Evolutionary conservation across 805 yeast genomes (phyloP).

Genomic region (Starmera dryadoides): DNA sequence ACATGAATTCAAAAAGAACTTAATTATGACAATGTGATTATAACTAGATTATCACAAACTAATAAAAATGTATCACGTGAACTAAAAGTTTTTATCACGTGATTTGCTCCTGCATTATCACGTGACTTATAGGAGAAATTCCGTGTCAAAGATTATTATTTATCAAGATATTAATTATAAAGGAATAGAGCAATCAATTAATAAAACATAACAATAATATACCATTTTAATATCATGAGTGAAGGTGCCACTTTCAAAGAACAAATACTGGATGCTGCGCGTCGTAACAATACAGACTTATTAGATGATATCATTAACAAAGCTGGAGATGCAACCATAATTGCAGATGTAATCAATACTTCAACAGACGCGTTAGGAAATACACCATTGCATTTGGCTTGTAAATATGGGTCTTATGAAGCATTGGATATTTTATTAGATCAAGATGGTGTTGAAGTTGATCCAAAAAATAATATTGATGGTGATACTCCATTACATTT

Average conservation of each 20-base stretch:
- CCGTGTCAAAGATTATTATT: too few relatives aligned
- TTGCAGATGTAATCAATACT: slow-evolving; percentile 52
- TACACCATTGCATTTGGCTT: slow-evolving; percentile 75
- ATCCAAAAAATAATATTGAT: slow-evolving; percentile 62
- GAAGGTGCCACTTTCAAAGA: slow-evolving; percentile 75
- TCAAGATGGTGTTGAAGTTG: slow-evolving; percentile 85
- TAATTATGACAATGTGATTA: too few relatives aligned
- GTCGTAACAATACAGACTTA: slow-evolving; percentile 82
- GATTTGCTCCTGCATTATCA: too few relatives aligned
- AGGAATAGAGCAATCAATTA: too few relatives aligned
- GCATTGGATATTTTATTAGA: slow-evolving; percentile 77
- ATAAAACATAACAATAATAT: too few relatives aligned
- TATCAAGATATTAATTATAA: too few relatives aligned
- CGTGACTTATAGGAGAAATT: too few relatives aligned
- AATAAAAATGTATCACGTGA: too few relatives aligned
- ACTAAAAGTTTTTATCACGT: too few relatives aligned
- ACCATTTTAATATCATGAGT: too few relatives aligned
- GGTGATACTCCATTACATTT: slow-evolving; percentile 88
- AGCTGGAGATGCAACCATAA: slow-evolving; percentile 20
- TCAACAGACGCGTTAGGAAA: slow-evolving; percentile 75
- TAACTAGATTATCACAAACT: too few relatives aligned
- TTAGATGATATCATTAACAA: slow-evolving; percentile 47
- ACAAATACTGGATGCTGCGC: slow-evolving; percentile 78
- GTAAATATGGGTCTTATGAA: slow-evolving; percentile 78
- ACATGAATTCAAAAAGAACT: too few relatives aligned